A percentile compares a stretch with the other conserved stretches of the same genome.
Conservation (phyloP, 2,329 filamentous ascomycete species). For the Colletotrichum kahawae region DNA sequence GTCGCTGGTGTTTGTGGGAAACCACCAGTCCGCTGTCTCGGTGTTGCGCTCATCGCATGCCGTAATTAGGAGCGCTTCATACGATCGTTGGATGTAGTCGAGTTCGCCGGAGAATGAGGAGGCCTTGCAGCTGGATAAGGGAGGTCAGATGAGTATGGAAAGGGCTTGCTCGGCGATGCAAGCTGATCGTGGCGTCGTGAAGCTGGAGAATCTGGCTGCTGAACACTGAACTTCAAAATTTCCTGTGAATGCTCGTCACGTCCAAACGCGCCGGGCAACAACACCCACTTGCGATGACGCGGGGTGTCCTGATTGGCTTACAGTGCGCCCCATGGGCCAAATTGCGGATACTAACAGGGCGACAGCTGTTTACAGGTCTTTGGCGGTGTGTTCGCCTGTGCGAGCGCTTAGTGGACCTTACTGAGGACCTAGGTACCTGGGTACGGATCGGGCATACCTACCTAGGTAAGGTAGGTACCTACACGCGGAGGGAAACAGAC, state of each 20-base stretch:
- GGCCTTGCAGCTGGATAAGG: neutral
- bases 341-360: conserved; percentile 2
- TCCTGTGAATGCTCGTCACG: conserved; percentile 36
- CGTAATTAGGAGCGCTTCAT: conserved; percentile 34
- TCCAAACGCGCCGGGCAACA: conserved; percentile 37
- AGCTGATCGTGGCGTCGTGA: conserved; percentile 11
- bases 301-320: neutral
- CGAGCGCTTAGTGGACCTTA: neutral
- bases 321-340: neutral
- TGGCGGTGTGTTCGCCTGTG: neutral
- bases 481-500: neutral
- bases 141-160: neutral
- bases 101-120: neutral
- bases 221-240: conserved; percentile 15
- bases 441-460: neutral
- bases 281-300: conserved; percentile 8
- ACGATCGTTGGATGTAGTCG: neutral
- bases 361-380: neutral
- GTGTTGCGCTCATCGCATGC: conserved; percentile 84
- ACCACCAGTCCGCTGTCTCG: conserved; percentile 80
- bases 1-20: conserved; percentile 77
- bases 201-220: neutral
- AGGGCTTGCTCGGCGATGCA: conserved; percentile 4
- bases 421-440: no score
- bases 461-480: neutral